Base-by-base conservation (phyloP, 768 basidiomycete species). In the Kwoniella shandongensis region DNA sequence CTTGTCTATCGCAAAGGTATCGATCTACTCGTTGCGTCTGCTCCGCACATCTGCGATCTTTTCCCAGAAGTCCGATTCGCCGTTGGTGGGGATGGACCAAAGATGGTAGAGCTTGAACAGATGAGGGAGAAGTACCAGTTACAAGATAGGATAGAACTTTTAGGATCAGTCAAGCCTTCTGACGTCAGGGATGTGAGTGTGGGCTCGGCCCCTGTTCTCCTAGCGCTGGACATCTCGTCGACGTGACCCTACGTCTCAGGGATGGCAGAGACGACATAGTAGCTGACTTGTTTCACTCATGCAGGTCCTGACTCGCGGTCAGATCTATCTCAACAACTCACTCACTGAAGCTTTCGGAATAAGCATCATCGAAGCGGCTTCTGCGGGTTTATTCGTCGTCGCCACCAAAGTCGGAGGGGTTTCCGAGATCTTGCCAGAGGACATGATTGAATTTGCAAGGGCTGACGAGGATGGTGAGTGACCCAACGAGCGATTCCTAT, bases 291-390 rank as follows among this genome's bases (percentile, higher is more conserved):
- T n/a, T n/a, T n/a, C n/a, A n/a, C n/a, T n/a, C n/a, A n/a, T 25
- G 12, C 62, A 92, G 90, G 86, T 96, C n/a, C 82, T 99, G 11
- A 80, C 81, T 6, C 85, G 85, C 40, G 96, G 93, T 1, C 82
- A 89, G 12, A 92, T 99, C 59, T 99, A 88, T 78, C 81, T 99
- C 80, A 96, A 93, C 70, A 93, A 96, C 0, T 93, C 91, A 0
- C 81, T 98, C 23, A 98, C 94, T 1, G 96, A 98, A 74, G 84
- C 96, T 0, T 99, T 98, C 65, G 94, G 96, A 0, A 98, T 94
- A 63, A 89, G 88, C n/a, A 92, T 94, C 62, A 82, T 99, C 40
- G 96, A 99, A 79, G 96, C 94, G 0, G 96, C 96, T 0, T 93
- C 89, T 62, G 85, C 91, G 0, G 94, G 96, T 1, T 81, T 97